These are phyloP conservation scores for Marchantia paleacea DNA, from an alignment of 225 moss, liverwort and hornwort genomes.

Conservation along the genomic window DNA sequence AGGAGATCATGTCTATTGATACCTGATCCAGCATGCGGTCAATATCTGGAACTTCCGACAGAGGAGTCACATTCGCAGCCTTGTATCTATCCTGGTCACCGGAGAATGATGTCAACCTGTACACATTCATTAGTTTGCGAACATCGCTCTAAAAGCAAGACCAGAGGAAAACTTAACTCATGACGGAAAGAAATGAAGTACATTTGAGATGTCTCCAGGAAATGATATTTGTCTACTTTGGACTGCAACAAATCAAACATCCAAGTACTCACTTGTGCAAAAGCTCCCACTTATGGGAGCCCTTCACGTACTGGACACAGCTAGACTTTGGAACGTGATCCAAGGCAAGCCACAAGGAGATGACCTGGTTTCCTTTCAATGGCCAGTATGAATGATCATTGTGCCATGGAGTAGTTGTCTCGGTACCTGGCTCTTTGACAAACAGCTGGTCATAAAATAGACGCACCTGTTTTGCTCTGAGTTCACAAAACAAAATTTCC, in stretches of 20 bases:
- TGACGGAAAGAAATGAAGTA: too few relatives aligned
- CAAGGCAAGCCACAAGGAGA: conserved; percentile 91
- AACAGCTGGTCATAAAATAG: conserved; percentile 95
- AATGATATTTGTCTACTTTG: not conserved
- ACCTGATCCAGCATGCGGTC: conserved; percentile 79
- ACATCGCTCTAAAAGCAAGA: too few relatives aligned
- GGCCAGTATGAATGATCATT: conserved; percentile 99
- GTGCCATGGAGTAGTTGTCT: conserved; percentile 88
- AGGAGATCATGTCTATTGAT: not conserved
- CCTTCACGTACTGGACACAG: conserved; percentile 91
- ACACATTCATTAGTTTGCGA: conserved; percentile 9
- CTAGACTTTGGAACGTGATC: conserved; percentile 76
- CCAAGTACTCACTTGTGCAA: conserved; percentile 70
- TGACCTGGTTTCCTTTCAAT: conserved; percentile 76
- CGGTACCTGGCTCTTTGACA: conserved; percentile 95
- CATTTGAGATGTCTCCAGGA: too few relatives aligned
- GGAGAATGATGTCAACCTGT: conserved; percentile 80
- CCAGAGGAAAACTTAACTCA: too few relatives aligned
- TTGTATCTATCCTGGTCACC: conserved; percentile 77
- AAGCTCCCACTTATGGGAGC: conserved; percentile 96
- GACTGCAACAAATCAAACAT: not conserved
- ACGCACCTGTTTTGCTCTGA: conserved; percentile 74
- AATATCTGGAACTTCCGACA: conserved; percentile 84
- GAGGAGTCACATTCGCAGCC: conserved; percentile 42
- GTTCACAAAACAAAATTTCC: not conserved